Evolutionary conservation across 768 basidiomycete genomes (phyloP), one percentile per base, ranked within the genome.

Genomic region (Boletus vinaceobasis): DNA sequence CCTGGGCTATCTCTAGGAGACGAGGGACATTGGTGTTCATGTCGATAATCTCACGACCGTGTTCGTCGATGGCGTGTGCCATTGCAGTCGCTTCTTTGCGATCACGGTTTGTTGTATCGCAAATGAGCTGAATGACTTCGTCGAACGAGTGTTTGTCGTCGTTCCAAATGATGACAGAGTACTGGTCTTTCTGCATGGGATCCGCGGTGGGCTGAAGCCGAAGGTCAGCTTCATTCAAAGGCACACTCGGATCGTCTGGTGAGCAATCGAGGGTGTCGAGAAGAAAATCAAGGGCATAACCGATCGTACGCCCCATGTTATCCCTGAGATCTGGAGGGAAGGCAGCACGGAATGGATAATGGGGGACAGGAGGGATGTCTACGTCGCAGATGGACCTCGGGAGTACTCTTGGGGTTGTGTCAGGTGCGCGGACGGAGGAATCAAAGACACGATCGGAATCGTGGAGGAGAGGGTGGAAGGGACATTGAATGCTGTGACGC

Each of bases 131-230:
- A 58, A 87, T 87, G 50, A 97, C 86, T 65, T 98, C 93, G 48
- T 88, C 86, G 63, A 87, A 89, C 0, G 92, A 93, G 71, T 98
- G 97, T 62, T 95, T 96, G 71, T 99, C 97, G 70, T 97, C 95
- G 73, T 95, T 94, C 94, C 94, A 98, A 5, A 98, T 72, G 27
- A 96, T 77, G 53, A 98, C 79, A 42, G 88, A 86, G 62, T 86
- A 92, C 50, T 85, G 80, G 60, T 92, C 89, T 57, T 85, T 86
- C 75, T 81, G 79, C 79, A 87, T 83, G 10, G 89, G 88, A 60
- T 93, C 89, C 7, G 82, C 84, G 1, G 88, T 85, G 9, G 87
- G 83, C 63, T 92, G 87, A 13, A 85, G 71, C 10, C 86, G 82
- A 11, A 92, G 78, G 53, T 87, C 87, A 0, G 81, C 81, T 65